These are phyloP conservation scores for Aureobasidium sp. DNA, from an alignment of 2,329 filamentous ascomycete species.

Conservation along the genomic window DNA sequence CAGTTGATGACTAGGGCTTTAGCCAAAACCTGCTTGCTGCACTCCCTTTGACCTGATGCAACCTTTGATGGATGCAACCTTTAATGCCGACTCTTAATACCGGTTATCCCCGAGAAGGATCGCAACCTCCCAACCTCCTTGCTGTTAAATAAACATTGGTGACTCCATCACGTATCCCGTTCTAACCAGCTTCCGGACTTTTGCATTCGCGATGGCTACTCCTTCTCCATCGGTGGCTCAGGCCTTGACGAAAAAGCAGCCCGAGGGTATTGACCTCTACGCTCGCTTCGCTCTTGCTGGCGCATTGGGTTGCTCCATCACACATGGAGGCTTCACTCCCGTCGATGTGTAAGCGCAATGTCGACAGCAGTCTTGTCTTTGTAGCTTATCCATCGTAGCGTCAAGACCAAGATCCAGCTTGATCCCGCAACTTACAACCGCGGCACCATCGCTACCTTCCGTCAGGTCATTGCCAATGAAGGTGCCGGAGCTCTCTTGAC, in stretches of 20 bases:
- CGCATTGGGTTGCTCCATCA: conserved; percentile 95
- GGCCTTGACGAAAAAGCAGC: conserved; percentile 42
- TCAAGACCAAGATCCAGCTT: conserved; percentile 94
- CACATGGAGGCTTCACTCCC: conserved; percentile 91
- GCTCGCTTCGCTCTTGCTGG: conserved; percentile 93
- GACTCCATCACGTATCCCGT: not conserved
- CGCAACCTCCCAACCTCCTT: not conserved
- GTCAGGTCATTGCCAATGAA: conserved; percentile 73
- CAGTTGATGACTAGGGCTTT: not conserved
- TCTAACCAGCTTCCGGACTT: conserved; percentile 18
- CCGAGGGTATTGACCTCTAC: conserved; percentile 66
- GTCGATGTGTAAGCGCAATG: conserved; percentile 83
- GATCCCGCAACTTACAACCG: conserved; percentile 82
- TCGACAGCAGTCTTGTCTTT: not conserved
- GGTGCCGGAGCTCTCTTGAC: conserved; percentile 80
- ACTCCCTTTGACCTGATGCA: not conserved
- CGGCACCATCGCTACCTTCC: conserved; percentile 78
- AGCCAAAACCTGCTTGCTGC: not conserved
- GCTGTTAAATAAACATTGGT: not conserved
- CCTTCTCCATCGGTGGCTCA: conserved; percentile 39
- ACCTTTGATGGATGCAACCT: not conserved
- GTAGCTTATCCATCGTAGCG: conserved; percentile 42
- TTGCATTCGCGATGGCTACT: conserved; percentile 26
- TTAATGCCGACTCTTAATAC: not conserved
- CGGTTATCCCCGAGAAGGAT: not conserved